These are phyloP conservation scores for Monosporozyma siamensis DNA, from an alignment of 805 yeast genomes.

Conservation along the genomic window DNA sequence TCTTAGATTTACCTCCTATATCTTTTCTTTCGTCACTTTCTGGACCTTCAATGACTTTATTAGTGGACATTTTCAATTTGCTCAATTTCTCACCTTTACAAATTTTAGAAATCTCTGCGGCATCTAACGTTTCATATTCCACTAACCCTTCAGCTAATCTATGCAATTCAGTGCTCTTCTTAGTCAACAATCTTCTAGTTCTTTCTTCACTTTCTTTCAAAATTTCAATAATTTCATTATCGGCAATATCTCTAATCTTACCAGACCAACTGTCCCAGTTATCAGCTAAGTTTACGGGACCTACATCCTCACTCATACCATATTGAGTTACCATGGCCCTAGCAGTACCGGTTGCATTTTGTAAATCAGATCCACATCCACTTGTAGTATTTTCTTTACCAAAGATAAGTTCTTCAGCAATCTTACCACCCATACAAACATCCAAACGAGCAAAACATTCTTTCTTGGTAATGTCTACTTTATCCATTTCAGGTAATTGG, in stretches of 20 bases:
- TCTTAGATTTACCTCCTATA: slow-evolving; percentile 27
- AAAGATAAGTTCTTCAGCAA: slow-evolving; percentile 88
- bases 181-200: slow-evolving; percentile 57
- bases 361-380: slow-evolving; percentile 89
- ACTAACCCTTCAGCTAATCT: slow-evolving; percentile 87
- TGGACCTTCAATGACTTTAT: slow-evolving; percentile 59
- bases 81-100: slow-evolving; percentile 70
- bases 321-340: slow-evolving; percentile 94
- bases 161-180: slow-evolving; percentile 59
- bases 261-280: slow-evolving; percentile 96
- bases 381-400: slow-evolving; percentile 90
- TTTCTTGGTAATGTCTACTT: slow-evolving; percentile 80
- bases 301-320: slow-evolving; percentile 92
- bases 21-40: slow-evolving; percentile 38
- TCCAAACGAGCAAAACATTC: slow-evolving; percentile 89
- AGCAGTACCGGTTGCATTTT: slow-evolving; percentile 85
- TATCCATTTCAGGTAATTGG: slow-evolving; percentile 97
- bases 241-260: slow-evolving; percentile 79
- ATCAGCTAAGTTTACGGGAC: slow-evolving; percentile 84
- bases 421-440: slow-evolving; percentile 98
- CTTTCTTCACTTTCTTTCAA: slow-evolving; percentile 71
- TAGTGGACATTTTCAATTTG: slow-evolving; percentile 60
- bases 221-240: slow-evolving; percentile 75
- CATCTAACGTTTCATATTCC: slow-evolving; percentile 90
- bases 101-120: slow-evolving; percentile 80